These are phyloP conservation scores for Peronospora destructor DNA, from an alignment of 352 stramenopile species.

Conservation along the genomic window DNA sequence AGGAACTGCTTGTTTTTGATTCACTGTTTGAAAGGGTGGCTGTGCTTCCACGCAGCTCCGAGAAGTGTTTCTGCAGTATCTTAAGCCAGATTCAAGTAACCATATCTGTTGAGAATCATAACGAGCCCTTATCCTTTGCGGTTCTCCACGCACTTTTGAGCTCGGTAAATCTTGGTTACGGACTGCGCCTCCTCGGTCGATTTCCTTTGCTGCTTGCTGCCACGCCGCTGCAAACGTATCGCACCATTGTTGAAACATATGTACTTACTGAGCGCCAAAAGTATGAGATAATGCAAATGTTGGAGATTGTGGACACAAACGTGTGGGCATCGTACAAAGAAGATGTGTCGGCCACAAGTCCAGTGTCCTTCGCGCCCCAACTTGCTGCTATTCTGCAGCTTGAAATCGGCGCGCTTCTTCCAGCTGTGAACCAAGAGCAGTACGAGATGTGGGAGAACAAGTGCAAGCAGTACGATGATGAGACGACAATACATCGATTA, in stretches of 20 bases:
- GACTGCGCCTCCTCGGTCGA: slow-evolving; percentile 50
- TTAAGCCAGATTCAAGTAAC: slow-evolving; percentile 44
- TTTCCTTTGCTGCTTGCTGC: slow-evolving; percentile 61
- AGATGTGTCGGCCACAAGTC: slow-evolving; percentile 32
- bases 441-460: slow-evolving; percentile 52
- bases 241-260: slow-evolving; percentile 69
- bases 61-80: slow-evolving; percentile 39
- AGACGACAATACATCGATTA: slow-evolving; percentile 14
- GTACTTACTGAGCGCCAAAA: slow-evolving; percentile 60
- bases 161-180: slow-evolving; percentile 40
- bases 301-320: slow-evolving; percentile 78
- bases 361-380: slow-evolving; percentile 65
- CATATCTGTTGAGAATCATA: slow-evolving; percentile 33
- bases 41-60: slow-evolving; percentile 21
- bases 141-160: slow-evolving; percentile 68
- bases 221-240: slow-evolving; percentile 65
- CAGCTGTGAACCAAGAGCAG: slow-evolving; percentile 39
- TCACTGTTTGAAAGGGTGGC: slow-evolving; percentile 35
- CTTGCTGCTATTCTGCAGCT: slow-evolving; percentile 60
- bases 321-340: slow-evolving; percentile 78
- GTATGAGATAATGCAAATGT: slow-evolving; percentile 56
- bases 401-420: slow-evolving; percentile 38
- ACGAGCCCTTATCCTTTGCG: slow-evolving; percentile 49
- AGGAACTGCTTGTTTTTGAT: slow-evolving; percentile 37
- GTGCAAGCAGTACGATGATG: slow-evolving; percentile 46